Conservation (phyloP, 2,329 filamentous ascomycete species). For the Epichloe brachyelytri region DNA sequence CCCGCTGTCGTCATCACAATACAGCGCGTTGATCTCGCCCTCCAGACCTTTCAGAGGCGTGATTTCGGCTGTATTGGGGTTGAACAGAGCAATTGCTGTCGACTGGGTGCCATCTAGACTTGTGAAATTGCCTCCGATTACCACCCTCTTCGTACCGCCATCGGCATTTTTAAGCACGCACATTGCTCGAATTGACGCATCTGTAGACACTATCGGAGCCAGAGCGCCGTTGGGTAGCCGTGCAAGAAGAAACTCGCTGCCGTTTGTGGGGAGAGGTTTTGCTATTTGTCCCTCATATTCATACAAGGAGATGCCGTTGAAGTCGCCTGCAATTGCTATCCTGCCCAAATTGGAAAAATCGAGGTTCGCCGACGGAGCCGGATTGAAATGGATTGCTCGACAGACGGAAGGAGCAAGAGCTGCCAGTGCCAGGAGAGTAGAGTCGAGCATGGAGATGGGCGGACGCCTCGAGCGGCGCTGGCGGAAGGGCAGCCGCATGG, state of each 20-base stretch:
- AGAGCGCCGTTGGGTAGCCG: constrained; percentile 79
- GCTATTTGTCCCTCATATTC: constrained; percentile 71
- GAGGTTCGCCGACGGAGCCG: constrained; percentile 57
- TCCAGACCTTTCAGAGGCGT: constrained; percentile 67
- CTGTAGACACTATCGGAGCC: constrained; percentile 57
- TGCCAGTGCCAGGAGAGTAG: constrained; percentile 26
- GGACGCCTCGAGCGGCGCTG: constrained; percentile 29
- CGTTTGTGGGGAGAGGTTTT: constrained; percentile 54
- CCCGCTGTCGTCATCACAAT: constrained; percentile 63
- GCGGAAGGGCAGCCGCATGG: constrained; percentile 36
- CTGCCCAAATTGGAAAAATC: constrained; percentile 68
- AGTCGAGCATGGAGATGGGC: constrained; percentile 14
- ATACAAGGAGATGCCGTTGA: constrained; percentile 83
- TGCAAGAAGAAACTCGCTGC: constrained; percentile 67
- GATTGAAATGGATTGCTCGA: constrained; percentile 43
- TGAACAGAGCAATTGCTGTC: constrained; percentile 67
- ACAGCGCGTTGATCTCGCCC: constrained; percentile 68
- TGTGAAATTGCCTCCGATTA: constrained; percentile 93
- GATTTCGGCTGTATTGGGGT: constrained; percentile 57
- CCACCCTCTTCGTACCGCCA: constrained; percentile 56
- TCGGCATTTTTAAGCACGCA: constrained; percentile 60
- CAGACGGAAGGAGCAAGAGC: constrained; percentile 29
- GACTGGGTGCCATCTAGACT: constrained; percentile 67
- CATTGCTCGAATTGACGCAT: constrained; percentile 80
- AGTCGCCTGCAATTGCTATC: constrained; percentile 78